Conservation (phyloP, 257 asterid species). For the Agastache rugosa region DNA sequence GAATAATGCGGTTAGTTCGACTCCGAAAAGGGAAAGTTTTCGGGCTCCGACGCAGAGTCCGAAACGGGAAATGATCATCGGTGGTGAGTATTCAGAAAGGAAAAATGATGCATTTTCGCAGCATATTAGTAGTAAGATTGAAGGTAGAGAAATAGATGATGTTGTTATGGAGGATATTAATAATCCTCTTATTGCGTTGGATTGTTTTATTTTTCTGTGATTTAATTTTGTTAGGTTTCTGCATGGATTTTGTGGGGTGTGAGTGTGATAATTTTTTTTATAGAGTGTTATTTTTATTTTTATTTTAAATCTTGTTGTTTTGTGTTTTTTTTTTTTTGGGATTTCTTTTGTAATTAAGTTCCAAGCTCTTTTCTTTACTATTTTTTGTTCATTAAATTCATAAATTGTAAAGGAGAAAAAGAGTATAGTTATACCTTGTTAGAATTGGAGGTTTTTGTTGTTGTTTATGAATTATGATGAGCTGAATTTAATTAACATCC, state of each 20-base stretch:
- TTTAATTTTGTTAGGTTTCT: conserved; percentile 3
- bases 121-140: conserved; percentile 45
- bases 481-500: too few species aligned
- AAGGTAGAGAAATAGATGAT: conserved; percentile 55
- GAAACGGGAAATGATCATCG: conserved; percentile 23
- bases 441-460: too few species aligned
- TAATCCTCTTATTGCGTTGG: conserved; percentile 82
- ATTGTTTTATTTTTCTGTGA: conserved; percentile 79
- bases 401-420: not conserved
- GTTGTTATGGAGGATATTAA: conserved; percentile 61
- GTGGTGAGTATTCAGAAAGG: conserved; percentile 22
- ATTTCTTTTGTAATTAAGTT: conserved; percentile 23
- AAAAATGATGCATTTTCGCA: conserved; percentile 32
- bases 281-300: not conserved
- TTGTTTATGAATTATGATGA: not conserved
- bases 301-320: not conserved
- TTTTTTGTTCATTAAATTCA: not conserved
- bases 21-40: conserved; percentile 44
- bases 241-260: conserved; percentile 41
- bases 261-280: conserved; percentile 19
- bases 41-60: conserved; percentile 47
- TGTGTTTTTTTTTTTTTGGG: not conserved
- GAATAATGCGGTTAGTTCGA: conserved; percentile 30
- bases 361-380: conserved; percentile 11
- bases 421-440: not conserved